Evolutionary conservation across 2,329 filamentous ascomycete genomes (phyloP).

Genomic region (Hymenoscyphus occultus): DNA sequence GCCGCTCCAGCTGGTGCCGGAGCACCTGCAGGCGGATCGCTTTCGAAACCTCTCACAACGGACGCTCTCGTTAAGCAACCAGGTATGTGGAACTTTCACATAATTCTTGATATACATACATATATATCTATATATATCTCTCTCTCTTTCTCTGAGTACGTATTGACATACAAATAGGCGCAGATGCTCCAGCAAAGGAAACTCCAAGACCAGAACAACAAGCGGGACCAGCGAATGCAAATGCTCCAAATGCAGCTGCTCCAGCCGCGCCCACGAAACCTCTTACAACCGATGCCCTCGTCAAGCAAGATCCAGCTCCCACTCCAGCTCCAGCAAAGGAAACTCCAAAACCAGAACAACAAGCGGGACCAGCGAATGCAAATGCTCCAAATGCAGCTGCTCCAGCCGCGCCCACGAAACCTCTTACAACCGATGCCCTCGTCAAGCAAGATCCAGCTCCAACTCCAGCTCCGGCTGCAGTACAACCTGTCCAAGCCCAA

Average conservation of each 20-base stretch:
- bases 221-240: too few species aligned
- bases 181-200: too few species aligned
- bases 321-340: not conserved
- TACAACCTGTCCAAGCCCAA: constrained; percentile 5
- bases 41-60: not conserved
- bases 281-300: not conserved
- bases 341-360: too few species aligned
- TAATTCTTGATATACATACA: too few species aligned
- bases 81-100: not conserved
- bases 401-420: not conserved
- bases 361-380: too few species aligned
- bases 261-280: constrained; percentile 2
- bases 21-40: not conserved
- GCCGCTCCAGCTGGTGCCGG: not conserved
- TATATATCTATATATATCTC: too few species aligned
- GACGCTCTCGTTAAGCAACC: not conserved
- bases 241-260: too few species aligned
- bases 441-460: not conserved
- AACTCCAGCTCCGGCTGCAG: constrained; percentile 1
- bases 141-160: too few species aligned
- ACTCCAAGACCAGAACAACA: too few species aligned
- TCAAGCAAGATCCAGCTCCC: not conserved
- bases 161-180: too few species aligned
- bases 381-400: not conserved
- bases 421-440: constrained; percentile 6